A percentile compares a stretch with the other conserved stretches of the same genome.
These are phyloP conservation scores for Fagus sylvatica DNA, from an alignment of 306 rosid species.

Conservation along the genomic window DNA sequence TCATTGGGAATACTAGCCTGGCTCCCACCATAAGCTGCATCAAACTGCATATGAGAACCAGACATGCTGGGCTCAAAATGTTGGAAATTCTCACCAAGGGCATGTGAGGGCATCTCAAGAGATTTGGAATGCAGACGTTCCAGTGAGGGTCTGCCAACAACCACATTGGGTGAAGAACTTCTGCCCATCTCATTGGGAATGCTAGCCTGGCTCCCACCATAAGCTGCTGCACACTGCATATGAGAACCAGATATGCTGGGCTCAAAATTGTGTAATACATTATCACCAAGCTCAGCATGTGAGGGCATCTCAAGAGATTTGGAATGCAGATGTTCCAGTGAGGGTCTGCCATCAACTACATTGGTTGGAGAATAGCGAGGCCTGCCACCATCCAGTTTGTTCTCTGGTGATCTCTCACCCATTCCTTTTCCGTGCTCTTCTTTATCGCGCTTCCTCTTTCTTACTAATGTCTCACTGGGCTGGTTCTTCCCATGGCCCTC, in stretches of 20 bases:
- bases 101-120: constrained; percentile 28
- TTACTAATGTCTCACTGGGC: constrained; percentile 29
- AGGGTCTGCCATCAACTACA: constrained; percentile 23
- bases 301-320: constrained; percentile 25
- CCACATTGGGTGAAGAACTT: constrained; percentile 20
- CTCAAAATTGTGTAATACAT: constrained; percentile 3
- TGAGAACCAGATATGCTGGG: constrained; percentile 24
- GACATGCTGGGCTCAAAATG: constrained; percentile 26
- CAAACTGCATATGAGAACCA: constrained; percentile 24
- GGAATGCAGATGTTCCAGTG: constrained; percentile 24
- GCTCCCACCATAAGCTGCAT: constrained; percentile 23
- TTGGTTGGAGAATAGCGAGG: constrained; percentile 22
- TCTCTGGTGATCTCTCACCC: constrained; percentile 32
- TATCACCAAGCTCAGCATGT: constrained; percentile 28
- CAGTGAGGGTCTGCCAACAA: constrained; percentile 20
- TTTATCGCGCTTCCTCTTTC: constrained; percentile 34
- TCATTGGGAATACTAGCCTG: constrained; percentile 2
- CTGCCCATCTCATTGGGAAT: constrained; percentile 7
- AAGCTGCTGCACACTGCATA: constrained; percentile 20
- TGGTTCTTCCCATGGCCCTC: constrained; percentile 18
- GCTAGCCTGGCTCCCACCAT: constrained; percentile 9
- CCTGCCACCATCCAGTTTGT: constrained; percentile 16
- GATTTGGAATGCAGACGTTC: constrained; percentile 28
- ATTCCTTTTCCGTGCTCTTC: constrained; percentile 22
- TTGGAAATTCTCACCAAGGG: constrained; percentile 12